Evolutionary conservation across 345 rosid species (phyloP).

Genomic region (Kernera saxatilis): DNA sequence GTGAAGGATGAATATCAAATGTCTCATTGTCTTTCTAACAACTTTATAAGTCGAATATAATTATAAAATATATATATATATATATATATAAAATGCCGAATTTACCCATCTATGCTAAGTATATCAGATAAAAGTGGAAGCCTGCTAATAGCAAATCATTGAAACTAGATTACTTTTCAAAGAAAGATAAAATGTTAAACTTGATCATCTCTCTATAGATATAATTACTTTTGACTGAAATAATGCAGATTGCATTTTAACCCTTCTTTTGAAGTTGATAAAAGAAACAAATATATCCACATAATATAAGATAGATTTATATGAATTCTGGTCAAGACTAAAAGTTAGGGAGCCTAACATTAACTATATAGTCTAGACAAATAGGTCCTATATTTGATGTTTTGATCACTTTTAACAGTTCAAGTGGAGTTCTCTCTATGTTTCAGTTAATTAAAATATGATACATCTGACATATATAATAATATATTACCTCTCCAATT

Average conservation of each 20-base stretch:
- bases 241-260: slow-evolving; percentile 3
- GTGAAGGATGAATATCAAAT: neutral
- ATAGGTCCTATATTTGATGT: slow-evolving; percentile 14
- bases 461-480: neutral
- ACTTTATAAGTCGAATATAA: neutral
- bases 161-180: slow-evolving; percentile 14
- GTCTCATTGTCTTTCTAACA: neutral
- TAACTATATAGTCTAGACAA: slow-evolving; percentile 11
- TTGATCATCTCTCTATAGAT: slow-evolving; percentile 6
- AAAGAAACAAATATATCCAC: slow-evolving; percentile 5
- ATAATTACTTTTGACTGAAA: slow-evolving; percentile 25
- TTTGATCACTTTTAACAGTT: slow-evolving; percentile 7
- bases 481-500: neutral
- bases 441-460: neutral
- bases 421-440: neutral
- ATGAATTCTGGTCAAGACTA: slow-evolving; percentile 6
- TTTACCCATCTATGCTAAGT: slow-evolving; percentile 5
- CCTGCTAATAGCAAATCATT: slow-evolving; percentile 27
- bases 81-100: neutral
- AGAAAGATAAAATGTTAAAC: slow-evolving; percentile 28
- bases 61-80: neutral
- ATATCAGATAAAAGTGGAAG: slow-evolving; percentile 19
- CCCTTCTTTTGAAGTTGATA: slow-evolving; percentile 4
- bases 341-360: slow-evolving; percentile 26
- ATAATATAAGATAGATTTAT: neutral